These are phyloP conservation scores for Rhodofomes roseus DNA, from an alignment of 1,284 basidiomycete species.

Conservation along the genomic window DNA sequence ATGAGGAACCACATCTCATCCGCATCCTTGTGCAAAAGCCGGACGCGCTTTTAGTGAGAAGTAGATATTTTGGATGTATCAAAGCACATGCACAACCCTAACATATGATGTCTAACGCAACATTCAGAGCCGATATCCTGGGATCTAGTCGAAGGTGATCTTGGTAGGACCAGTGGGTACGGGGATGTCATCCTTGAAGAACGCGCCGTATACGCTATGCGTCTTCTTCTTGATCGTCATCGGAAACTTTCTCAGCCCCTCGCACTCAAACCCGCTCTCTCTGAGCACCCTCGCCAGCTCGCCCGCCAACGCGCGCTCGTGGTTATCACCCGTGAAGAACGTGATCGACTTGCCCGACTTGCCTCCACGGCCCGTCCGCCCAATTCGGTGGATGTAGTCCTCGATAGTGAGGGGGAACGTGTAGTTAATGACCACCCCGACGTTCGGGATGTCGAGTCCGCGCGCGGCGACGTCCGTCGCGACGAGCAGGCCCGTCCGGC, in stretches of 20 bases:
- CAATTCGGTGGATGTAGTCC: constrained; percentile 97
- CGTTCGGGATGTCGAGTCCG: constrained; percentile 96
- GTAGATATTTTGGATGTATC: too few relatives aligned
- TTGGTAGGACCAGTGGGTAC: constrained; percentile 81
- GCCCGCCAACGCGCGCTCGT: constrained; percentile 87
- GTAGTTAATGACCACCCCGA: constrained; percentile 90
- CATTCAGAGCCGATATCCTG: too few relatives aligned
- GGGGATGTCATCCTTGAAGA: constrained; percentile 78
- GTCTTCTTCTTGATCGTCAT: constrained; percentile 97
- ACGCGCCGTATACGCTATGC: constrained; percentile 81
- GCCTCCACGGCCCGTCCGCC: constrained; percentile 93
- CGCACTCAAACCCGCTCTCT: constrained; percentile 82
- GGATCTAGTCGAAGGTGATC: constrained; percentile 66
- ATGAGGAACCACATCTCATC: background rate
- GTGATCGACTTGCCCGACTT: constrained; percentile 91
- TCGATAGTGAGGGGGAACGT: constrained; percentile 97
- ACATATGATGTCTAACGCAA: too few relatives aligned
- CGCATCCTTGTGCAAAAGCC: too few relatives aligned
- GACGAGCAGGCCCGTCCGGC: constrained; percentile 81
- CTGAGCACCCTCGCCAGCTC: constrained; percentile 90
- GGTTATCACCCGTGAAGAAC: constrained; percentile 91
- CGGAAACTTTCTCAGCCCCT: constrained; percentile 86
- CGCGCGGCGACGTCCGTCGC: constrained; percentile 98
- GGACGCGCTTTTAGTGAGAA: too few relatives aligned
- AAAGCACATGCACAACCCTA: too few relatives aligned